Evolutionary conservation across 139 green algal species (phyloP).

Genomic region (Micromonas commoda): DNA sequence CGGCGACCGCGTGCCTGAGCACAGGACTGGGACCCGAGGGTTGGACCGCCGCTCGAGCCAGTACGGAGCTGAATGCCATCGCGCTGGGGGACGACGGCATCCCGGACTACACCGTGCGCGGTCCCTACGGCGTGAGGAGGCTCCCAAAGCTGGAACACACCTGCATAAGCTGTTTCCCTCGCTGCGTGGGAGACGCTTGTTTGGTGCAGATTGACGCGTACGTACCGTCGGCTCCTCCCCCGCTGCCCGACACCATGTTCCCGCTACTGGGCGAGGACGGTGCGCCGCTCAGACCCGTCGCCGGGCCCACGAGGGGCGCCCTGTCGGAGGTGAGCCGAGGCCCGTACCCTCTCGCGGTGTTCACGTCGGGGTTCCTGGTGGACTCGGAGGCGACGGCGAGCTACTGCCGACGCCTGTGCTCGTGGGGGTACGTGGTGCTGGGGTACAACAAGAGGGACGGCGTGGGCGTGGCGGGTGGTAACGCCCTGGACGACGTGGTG

Average conservation of each 20-base stretch:
- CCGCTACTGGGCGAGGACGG: not conserved
- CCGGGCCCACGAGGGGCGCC: not conserved
- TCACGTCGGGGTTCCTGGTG: constrained; percentile 78
- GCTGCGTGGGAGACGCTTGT: constrained; percentile 58
- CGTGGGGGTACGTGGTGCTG: constrained; percentile 54
- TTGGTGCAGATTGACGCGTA: constrained; percentile 54
- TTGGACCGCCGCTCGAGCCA: too few relatives aligned
- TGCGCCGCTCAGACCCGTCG: not conserved
- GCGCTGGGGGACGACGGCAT: not conserved
- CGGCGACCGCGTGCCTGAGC: too few relatives aligned
- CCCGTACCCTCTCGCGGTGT: constrained; percentile 77
- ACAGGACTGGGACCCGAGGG: too few relatives aligned
- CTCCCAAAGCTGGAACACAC: constrained; percentile 72
- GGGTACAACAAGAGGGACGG: constrained; percentile 41
- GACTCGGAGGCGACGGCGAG: constrained; percentile 53
- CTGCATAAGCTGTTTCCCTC: constrained; percentile 59
- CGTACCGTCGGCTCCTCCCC: constrained; percentile 49
- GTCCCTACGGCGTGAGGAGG: constrained; percentile 44
- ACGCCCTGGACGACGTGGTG: constrained; percentile 63
- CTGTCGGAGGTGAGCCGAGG: not conserved
- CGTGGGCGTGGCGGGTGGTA: constrained; percentile 45
- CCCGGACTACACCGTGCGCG: constrained; percentile 39
- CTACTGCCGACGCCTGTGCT: constrained; percentile 58
- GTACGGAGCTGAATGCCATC: too few relatives aligned
- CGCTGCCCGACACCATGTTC: constrained; percentile 1